A percentile compares a stretch with the other conserved stretches of the same genome.
Evolutionary conservation across 495 filamentous ascomycete genomes (phyloP).

Genomic region (Hamigera avellanea): DNA sequence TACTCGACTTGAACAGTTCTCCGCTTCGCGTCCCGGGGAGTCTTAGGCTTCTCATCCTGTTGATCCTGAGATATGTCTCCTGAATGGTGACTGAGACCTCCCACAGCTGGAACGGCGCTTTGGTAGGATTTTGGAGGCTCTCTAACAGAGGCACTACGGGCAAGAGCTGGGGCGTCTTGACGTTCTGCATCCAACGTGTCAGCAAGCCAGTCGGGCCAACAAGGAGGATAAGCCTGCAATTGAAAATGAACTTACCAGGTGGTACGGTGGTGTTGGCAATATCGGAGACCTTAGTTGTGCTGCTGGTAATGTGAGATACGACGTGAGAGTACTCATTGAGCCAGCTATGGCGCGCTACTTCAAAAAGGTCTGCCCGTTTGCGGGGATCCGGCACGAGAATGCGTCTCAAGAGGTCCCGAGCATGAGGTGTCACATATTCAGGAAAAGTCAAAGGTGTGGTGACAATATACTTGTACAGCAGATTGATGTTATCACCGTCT

Average conservation of each 20-base stretch:
- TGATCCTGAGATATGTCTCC: constrained; percentile 64
- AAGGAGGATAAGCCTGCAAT: not conserved
- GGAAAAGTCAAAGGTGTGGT: constrained; percentile 95
- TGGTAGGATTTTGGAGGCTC: constrained; percentile 66
- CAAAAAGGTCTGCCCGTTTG: constrained; percentile 91
- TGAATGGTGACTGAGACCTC: constrained; percentile 62
- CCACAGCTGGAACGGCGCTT: constrained; percentile 43
- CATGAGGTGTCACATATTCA: constrained; percentile 97
- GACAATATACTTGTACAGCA: constrained; percentile 98
- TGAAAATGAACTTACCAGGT: constrained; percentile 39
- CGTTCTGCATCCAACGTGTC: constrained; percentile 29
- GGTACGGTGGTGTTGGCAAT: constrained; percentile 71
- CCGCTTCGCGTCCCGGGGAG: constrained; percentile 70
- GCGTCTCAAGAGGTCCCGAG: constrained; percentile 78
- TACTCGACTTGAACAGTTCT: constrained; percentile 97
- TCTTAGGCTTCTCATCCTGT: constrained; percentile 49
- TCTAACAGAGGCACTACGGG: constrained; percentile 81
- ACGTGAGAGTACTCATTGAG: constrained; percentile 91
- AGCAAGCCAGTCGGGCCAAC: constrained; percentile 8
- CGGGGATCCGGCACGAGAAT: constrained; percentile 95
- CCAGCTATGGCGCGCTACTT: constrained; percentile 97
- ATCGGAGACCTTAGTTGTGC: constrained; percentile 75
- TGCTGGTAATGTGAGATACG: constrained; percentile 92
- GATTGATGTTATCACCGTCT: constrained; percentile 97
- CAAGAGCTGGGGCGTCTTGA: constrained; percentile 53